phyloP scores from a whole-genome alignment of 2,329 filamentous ascomycete genomes.

The Byssothecium circinans region DNA sequence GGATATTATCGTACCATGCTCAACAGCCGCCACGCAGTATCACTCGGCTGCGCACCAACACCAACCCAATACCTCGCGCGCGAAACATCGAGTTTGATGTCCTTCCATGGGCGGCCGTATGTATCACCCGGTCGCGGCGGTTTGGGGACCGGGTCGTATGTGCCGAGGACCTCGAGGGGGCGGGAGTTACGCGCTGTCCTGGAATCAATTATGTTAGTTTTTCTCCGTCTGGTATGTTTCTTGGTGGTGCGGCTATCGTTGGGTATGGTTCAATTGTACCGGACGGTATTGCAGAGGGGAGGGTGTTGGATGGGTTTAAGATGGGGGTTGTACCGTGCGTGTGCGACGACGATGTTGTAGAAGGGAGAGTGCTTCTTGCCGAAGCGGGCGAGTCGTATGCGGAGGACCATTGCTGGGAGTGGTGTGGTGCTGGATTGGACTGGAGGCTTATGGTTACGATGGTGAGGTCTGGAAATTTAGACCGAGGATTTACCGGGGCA shows the following conservation, averaged over 20 bases:
- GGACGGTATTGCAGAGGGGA: neutral
- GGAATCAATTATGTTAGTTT: neutral
- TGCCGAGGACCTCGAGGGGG: conserved; percentile 86
- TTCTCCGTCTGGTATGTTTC: neutral
- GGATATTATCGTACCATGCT: conserved; percentile 60
- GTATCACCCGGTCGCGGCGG: conserved; percentile 53
- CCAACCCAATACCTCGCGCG: conserved; percentile 95
- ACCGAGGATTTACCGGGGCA: conserved; percentile 20
- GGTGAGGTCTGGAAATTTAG: conserved; percentile 14
- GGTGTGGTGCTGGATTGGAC: conserved; percentile 1
- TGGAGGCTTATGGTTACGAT: neutral
- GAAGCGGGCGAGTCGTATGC: conserved; percentile 91
- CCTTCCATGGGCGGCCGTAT: conserved; percentile 73
- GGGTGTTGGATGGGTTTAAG: neutral
- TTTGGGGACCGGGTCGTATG: conserved; percentile 63
- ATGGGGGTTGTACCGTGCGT: conserved; percentile 69
- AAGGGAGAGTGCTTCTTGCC: conserved; percentile 85
- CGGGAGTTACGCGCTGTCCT: conserved; percentile 85
- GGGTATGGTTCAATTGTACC: neutral
- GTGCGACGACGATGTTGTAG: conserved; percentile 96
- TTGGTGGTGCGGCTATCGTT: neutral
- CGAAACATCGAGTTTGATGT: conserved; percentile 80
- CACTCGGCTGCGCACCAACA: conserved; percentile 91
- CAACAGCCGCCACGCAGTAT: conserved; percentile 84
- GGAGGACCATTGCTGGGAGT: conserved; percentile 74